phyloP scores from a whole-genome alignment of 345 rosid genomes.

The Erucastrum elatum region DNA sequence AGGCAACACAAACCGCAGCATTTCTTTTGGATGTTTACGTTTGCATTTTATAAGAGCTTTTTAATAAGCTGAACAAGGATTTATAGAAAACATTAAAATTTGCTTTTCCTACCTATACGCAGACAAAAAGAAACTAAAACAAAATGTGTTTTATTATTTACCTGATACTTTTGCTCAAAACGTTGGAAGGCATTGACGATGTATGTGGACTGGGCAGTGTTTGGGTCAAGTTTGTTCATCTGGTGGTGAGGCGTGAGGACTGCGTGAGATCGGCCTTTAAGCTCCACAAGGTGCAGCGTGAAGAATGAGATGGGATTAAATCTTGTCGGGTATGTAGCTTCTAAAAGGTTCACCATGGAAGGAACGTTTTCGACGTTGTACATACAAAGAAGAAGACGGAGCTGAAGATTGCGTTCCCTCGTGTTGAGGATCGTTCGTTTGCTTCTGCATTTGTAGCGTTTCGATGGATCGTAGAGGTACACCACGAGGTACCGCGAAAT shows the following conservation, averaged over 20 bases:
- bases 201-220: conserved; percentile 32
- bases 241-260: conserved; percentile 38
- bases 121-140: too few relatives aligned
- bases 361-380: conserved; percentile 41
- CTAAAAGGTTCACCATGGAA: conserved; percentile 34
- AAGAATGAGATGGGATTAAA: conserved; percentile 35
- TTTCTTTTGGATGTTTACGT: too few relatives aligned
- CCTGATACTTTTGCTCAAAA: conserved; percentile 41
- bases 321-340: conserved; percentile 35
- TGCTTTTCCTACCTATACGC: too few relatives aligned
- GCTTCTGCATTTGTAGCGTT: conserved; percentile 50
- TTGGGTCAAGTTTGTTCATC: conserved; percentile 39
- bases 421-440: conserved; percentile 54
- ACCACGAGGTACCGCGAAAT: conserved; percentile 46
- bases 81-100: too few relatives aligned
- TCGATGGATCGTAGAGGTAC: conserved; percentile 59
- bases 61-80: too few relatives aligned
- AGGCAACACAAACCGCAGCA: too few relatives aligned
- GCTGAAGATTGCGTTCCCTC: conserved; percentile 37
- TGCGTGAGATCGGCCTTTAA: conserved; percentile 40
- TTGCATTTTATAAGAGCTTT: too few relatives aligned
- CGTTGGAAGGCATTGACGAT: conserved; percentile 45
- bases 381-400: conserved; percentile 53
- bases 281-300: conserved; percentile 34
- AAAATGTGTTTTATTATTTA: too few relatives aligned